Conservation (phyloP, 1,139 yeast species). For the Ogataea hybrid region DNA sequence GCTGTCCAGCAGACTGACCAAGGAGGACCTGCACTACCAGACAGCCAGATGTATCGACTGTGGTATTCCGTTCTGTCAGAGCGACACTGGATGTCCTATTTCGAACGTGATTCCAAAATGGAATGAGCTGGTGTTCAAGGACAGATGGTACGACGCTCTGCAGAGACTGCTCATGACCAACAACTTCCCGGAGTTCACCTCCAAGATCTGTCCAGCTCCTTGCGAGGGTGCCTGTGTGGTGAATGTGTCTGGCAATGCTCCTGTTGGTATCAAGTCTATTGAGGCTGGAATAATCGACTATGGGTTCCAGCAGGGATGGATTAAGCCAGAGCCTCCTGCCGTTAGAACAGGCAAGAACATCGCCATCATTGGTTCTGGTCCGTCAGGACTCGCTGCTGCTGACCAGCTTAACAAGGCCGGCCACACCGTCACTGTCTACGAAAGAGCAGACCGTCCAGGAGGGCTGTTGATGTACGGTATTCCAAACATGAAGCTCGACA, state of each 20-base stretch:
- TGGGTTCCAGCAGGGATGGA: constrained; percentile 97
- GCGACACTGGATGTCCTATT: constrained; percentile 97
- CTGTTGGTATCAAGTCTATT: constrained; percentile 94
- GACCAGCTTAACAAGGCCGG: constrained; percentile 98
- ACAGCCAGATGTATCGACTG: constrained; percentile 99
- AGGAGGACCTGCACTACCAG: constrained; percentile 84
- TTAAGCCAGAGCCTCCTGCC: constrained; percentile 77
- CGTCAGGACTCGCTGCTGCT: constrained; percentile 94
- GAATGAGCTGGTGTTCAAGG: constrained; percentile 94
- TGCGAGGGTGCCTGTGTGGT: constrained; percentile 98
- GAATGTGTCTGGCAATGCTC: constrained; percentile 83
- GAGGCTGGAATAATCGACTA: constrained; percentile 96
- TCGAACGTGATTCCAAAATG: constrained; percentile 97
- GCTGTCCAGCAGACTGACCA: constrained; percentile 74
- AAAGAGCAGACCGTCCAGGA: constrained; percentile 94
- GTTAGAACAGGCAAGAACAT: constrained; percentile 79
- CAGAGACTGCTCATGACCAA: constrained; percentile 93
- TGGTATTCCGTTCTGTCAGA: constrained; percentile 98
- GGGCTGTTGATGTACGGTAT: constrained; percentile 98
- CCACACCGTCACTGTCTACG: constrained; percentile 85
- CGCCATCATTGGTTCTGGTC: constrained; percentile 95
- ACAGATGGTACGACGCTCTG: constrained; percentile 92
- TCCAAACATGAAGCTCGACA: constrained; percentile 98
- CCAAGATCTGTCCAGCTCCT: constrained; percentile 98
- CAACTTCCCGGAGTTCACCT: constrained; percentile 98